Evolutionary conservation across 1,284 basidiomycete genomes (phyloP).

Genomic region (Caloboletus inedulis): DNA sequence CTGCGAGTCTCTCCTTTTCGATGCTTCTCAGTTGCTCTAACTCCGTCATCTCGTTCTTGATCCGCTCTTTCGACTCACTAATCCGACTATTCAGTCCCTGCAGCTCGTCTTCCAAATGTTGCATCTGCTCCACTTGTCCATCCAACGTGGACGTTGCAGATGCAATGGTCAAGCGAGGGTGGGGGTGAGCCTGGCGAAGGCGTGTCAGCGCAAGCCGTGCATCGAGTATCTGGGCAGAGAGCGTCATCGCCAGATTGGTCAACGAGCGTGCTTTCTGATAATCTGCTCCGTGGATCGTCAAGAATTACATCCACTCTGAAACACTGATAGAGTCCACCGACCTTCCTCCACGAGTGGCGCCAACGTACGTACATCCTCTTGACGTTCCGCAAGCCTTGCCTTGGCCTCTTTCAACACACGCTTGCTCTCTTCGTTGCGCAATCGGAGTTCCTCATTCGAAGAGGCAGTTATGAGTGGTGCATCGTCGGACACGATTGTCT

Average conservation of each 20-base stretch:
- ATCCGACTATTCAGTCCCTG: conserved; percentile 43
- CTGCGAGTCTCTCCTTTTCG: conserved; percentile 71
- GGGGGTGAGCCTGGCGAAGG: conserved; percentile 73
- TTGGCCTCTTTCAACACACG: conserved; percentile 63
- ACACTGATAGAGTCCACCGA: conserved; percentile 27
- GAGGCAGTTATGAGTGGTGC: conserved; percentile 71
- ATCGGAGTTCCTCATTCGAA: conserved; percentile 64
- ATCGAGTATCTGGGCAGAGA: conserved; percentile 76
- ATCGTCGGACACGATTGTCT: conserved; percentile 79
- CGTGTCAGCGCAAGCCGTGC: conserved; percentile 74
- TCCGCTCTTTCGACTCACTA: conserved; percentile 51
- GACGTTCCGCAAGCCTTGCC: conserved; percentile 54
- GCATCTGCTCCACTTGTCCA: conserved; percentile 70
- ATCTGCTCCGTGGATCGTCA: conserved; percentile 40
- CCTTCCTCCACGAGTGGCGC: conserved; percentile 68
- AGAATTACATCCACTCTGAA: background rate
- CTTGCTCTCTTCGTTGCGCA: conserved; percentile 69
- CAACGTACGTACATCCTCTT: conserved; percentile 56
- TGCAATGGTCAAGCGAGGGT: conserved; percentile 70
- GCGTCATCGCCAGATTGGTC: conserved; percentile 52
- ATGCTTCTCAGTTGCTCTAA: conserved; percentile 63
- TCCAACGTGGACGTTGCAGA: conserved; percentile 70
- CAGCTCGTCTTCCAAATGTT: conserved; percentile 60
- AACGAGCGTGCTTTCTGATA: conserved; percentile 53
- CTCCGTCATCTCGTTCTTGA: conserved; percentile 57